Percentiles rank a stretch among this genome's conserved stretches.
phyloP scores from a whole-genome alignment of 208 protist genomes.

The Trypanosoma melophagium region DNA sequence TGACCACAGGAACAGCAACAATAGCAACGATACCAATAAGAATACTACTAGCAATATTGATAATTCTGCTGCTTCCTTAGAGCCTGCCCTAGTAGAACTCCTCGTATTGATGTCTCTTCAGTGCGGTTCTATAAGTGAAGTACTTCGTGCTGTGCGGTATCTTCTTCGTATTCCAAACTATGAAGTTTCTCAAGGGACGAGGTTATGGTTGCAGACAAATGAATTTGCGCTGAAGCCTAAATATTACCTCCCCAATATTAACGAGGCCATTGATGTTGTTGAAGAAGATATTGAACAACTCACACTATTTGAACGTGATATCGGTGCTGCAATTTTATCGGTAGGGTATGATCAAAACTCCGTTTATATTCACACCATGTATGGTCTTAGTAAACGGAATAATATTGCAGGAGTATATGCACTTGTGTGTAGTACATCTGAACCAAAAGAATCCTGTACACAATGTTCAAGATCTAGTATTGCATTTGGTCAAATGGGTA shows the following conservation, averaged over 20 bases:
- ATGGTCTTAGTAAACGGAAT: constrained; percentile 60
- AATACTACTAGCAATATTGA: background rate
- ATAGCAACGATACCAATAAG: background rate
- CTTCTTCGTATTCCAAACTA: constrained; percentile 50
- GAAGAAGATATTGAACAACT: constrained; percentile 61
- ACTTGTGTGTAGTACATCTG: constrained; percentile 42
- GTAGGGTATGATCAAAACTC: constrained; percentile 53
- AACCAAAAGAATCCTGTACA: constrained; percentile 49
- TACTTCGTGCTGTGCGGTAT: constrained; percentile 58
- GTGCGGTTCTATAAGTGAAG: constrained; percentile 67
- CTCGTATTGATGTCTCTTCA: constrained; percentile 73
- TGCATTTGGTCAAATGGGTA: constrained; percentile 41
- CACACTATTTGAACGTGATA: constrained; percentile 38
- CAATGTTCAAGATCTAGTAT: constrained; percentile 64
- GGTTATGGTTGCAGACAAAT: constrained; percentile 59
- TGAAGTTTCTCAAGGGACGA: constrained; percentile 32
- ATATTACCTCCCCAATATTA: constrained; percentile 49
- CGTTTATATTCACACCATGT: constrained; percentile 67
- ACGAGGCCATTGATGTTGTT: constrained; percentile 43
- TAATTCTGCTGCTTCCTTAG: constrained; percentile 12
- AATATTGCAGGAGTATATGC: constrained; percentile 40
- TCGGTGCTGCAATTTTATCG: constrained; percentile 41
- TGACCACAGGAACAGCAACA: background rate
- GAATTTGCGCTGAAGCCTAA: constrained; percentile 43
- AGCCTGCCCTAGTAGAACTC: constrained; percentile 55